Base-by-base conservation (phyloP, 495 filamentous ascomycete species). In the Aspergillus funiculosus region DNA sequence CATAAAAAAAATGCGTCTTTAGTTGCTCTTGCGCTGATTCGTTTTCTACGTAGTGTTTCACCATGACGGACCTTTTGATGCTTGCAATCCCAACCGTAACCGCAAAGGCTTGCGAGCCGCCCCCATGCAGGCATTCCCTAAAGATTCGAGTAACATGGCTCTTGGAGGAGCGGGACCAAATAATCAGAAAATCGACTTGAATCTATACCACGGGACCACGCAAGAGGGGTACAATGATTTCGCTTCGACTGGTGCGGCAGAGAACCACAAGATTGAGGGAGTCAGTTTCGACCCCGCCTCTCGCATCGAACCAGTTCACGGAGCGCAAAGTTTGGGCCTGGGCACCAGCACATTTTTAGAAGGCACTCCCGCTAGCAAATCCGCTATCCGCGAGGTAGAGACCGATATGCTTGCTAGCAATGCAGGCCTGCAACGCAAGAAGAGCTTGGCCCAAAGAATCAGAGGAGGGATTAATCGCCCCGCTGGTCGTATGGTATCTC, bases 31-130 rank as follows among this genome's bases (percentile, higher is more conserved):
- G 59, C 15, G 17, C 24, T 13, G 22, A 35, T 38, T 43, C 21
- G 11, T 7, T n/a, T 19, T n/a, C 14, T 19, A 3, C 43, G 14
- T 48, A 95, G 91, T 97, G 60, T 95, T 99, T 66, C 94, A 99
- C 50, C 94, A 99, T 60, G 94, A 99, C 60, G 94, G 94, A 18
- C 94, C 94, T 6, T 99, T 95, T 56, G 94, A 99, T 68, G 94
- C 94, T 11, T 92, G 89, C 66, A 96, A 96, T 54, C 91, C 94
- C 5, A 85, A 92, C 62, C 86, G 94, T 48, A 99, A 99, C 61
- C 81, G 87, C 37, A 87, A 86, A 56, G 86, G 85, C 39, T 77
- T 83, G 50, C 78, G 82, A 44, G 81, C 85, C 21, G 89, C 92
- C 9, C 94, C 94, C 2, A 95, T 99, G 87, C 83, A 96, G 60